Percentiles rank a stretch among this genome's conserved stretches.
These are phyloP conservation scores for Teunomyces atbi DNA, from an alignment of 805 yeast species.

Conservation along the genomic window DNA sequence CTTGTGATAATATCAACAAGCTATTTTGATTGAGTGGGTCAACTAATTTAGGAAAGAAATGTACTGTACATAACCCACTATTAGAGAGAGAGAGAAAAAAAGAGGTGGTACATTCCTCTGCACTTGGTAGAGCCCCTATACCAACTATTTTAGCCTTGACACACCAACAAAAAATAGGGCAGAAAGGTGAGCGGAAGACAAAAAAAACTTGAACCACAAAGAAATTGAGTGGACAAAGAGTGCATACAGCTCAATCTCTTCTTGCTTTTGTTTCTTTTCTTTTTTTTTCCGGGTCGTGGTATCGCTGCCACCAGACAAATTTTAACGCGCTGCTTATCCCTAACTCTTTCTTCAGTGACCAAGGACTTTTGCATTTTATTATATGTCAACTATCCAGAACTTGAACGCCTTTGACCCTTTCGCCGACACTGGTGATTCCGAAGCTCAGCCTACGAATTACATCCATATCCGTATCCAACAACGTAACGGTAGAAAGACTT, in stretches of 20 bases:
- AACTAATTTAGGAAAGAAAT: no score
- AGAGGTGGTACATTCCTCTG: no score
- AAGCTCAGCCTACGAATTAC: conserved; percentile 91
- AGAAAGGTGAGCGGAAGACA: background rate
- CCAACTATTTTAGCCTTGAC: background rate
- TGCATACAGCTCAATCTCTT: background rate
- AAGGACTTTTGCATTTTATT: conserved; percentile 4
- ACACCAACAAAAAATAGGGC: background rate
- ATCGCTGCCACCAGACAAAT: background rate
- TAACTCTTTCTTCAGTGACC: background rate
- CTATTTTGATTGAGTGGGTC: no score
- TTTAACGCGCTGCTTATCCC: conserved; percentile 3
- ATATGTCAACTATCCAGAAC: conserved; percentile 90
- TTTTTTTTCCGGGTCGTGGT: background rate
- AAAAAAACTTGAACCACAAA: no score
- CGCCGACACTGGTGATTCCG: conserved; percentile 99
- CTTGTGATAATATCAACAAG: no score
- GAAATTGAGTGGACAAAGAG: background rate
- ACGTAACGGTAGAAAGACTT: conserved; percentile 98
- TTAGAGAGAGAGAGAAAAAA: no score
- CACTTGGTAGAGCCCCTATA: background rate
- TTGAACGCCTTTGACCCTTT: conserved; percentile 85
- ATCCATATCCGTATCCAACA: conserved; percentile 99
- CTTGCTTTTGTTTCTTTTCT: background rate
- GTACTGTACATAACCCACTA: no score